phyloP scores from a whole-genome alignment of 345 rosid species.

The Eucalyptus sp. region DNA sequence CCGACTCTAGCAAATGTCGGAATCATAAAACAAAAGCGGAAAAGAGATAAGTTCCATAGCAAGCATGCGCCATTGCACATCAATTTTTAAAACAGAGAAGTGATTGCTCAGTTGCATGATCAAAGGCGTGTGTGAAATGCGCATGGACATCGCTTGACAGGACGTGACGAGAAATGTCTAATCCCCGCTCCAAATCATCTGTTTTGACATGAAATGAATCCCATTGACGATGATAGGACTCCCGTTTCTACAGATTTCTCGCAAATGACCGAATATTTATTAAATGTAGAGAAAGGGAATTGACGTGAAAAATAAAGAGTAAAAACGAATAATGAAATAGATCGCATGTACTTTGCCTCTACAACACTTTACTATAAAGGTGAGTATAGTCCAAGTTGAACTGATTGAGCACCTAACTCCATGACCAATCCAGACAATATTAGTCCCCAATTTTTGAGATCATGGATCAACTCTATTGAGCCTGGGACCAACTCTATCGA shows the following conservation, averaged over 20 bases:
- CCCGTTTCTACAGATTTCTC: too few species aligned
- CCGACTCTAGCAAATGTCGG: too few species aligned
- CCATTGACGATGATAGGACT: background rate
- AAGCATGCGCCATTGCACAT: too few species aligned
- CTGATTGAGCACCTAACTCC: fast-evolving
- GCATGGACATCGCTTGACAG: background rate
- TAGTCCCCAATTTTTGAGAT: fast-evolving
- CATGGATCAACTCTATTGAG: fast-evolving
- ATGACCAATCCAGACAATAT: fast-evolving
- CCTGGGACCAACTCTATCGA: fast-evolving
- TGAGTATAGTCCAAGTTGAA: fast-evolving
- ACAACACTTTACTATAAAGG: background rate
- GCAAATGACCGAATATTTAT: background rate
- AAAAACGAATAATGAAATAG: background rate
- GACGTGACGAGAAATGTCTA: background rate
- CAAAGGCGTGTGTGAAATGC: background rate
- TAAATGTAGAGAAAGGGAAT: background rate
- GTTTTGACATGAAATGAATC: background rate
- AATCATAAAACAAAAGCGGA: too few species aligned
- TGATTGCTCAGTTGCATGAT: background rate
- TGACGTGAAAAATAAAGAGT: background rate
- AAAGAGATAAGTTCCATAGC: too few species aligned
- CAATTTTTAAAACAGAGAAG: background rate
- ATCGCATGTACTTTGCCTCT: background rate
- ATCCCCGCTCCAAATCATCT: background rate